Percentiles rank a stretch among this genome's conserved stretches.
phyloP scores from a whole-genome alignment of 2,329 filamentous ascomycete species.

The Hypoxylon sp. region DNA sequence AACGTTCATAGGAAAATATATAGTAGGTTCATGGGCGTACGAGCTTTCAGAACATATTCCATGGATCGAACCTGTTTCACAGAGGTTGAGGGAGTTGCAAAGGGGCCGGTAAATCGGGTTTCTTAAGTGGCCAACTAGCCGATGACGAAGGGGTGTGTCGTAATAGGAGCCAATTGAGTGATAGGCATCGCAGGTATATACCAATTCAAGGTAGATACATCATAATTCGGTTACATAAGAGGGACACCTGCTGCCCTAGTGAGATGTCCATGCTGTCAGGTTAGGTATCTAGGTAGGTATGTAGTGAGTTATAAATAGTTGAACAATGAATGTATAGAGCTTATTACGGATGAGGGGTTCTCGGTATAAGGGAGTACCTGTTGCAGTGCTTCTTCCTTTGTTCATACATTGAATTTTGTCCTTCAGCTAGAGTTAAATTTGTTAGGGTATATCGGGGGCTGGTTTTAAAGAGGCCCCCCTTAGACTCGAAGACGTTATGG shows the following conservation, averaged over 20 bases:
- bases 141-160: neutral
- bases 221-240: neutral
- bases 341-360: neutral
- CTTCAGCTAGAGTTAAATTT: neutral
- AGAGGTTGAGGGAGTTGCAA: neutral
- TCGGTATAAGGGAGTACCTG: neutral
- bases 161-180: neutral
- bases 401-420: neutral
- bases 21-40: neutral
- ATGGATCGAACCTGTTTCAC: neutral
- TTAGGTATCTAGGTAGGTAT: neutral
- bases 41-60: neutral
- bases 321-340: neutral
- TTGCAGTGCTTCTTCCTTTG: neutral
- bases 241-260: neutral
- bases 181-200: neutral
- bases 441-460: no score
- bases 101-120: neutral
- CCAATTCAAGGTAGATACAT: neutral
- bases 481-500: no score
- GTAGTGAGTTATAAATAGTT: no score
- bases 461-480: no score
- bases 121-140: neutral
- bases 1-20: no score
- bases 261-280: neutral